phyloP scores from a whole-genome alignment of 2,329 filamentous ascomycete genomes.

The Fusarium nurragi region DNA sequence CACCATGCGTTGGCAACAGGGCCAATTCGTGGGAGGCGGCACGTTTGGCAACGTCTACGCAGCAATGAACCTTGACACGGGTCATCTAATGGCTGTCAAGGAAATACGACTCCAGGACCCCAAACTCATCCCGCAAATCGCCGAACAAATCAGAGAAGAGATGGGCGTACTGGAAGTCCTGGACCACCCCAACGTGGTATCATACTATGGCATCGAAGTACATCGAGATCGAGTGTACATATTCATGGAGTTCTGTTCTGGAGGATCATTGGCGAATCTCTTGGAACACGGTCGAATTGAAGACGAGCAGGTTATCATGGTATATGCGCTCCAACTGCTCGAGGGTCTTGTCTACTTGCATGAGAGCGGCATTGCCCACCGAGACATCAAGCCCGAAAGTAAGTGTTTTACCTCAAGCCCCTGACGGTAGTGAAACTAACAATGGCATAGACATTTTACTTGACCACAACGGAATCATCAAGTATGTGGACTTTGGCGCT shows the following conservation, averaged over 20 bases:
- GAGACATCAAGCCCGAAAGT: slow-evolving; percentile 98
- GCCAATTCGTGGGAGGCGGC: slow-evolving; percentile 96
- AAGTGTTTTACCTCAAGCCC: slow-evolving; percentile 52
- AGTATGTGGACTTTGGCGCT: slow-evolving; percentile 98
- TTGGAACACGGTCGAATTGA: slow-evolving; percentile 97
- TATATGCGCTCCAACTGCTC: slow-evolving; percentile 92
- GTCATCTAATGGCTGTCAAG: slow-evolving; percentile 97
- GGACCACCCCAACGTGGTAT: slow-evolving; percentile 97
- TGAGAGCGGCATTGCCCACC: slow-evolving; percentile 89
- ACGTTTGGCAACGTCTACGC: slow-evolving; percentile 98
- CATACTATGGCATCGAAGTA: slow-evolving; percentile 97
- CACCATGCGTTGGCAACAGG: slow-evolving; percentile 96
- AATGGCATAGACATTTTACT: slow-evolving; percentile 79
- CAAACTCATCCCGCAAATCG: slow-evolving; percentile 92
- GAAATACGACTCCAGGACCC: slow-evolving; percentile 97
- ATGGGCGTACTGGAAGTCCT: slow-evolving; percentile 96
- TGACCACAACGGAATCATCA: slow-evolving; percentile 97
- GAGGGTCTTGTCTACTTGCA: slow-evolving; percentile 95
- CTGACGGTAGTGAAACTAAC: slow-evolving; percentile 27
- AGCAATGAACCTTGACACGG: slow-evolving; percentile 95
- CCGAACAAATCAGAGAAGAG: slow-evolving; percentile 93
- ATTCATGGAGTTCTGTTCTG: slow-evolving; percentile 99
- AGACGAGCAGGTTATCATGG: slow-evolving; percentile 97
- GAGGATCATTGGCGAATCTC: slow-evolving; percentile 87
- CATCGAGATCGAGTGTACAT: slow-evolving; percentile 99